These are phyloP conservation scores for Zea luxurians DNA, from an alignment of 176 grass and related monocot genomes.

Conservation along the genomic window DNA sequence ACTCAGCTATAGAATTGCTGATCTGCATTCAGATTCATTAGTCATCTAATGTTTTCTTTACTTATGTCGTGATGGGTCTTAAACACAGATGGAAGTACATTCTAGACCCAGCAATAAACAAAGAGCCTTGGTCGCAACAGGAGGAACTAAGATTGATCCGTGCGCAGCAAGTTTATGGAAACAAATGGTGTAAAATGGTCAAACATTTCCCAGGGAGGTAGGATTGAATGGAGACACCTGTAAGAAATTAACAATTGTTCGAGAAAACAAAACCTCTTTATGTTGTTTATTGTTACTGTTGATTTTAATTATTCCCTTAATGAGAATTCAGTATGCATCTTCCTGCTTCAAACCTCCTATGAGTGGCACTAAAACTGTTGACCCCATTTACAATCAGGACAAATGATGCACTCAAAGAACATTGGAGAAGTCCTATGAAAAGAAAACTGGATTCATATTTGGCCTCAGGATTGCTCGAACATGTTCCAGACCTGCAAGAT, in stretches of 20 bases:
- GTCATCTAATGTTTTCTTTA: neutral
- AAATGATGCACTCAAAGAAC: conserved; percentile 47
- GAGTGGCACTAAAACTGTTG: neutral
- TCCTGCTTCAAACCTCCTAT: conserved; percentile 36
- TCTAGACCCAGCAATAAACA: conserved; percentile 66
- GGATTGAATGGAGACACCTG: conserved; percentile 18
- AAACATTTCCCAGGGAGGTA: conserved; percentile 79
- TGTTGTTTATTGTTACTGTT: conserved; percentile 16
- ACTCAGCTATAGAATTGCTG: neutral
- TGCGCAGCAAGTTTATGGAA: conserved; percentile 74
- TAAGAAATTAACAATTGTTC: neutral
- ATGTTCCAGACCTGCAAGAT: conserved; percentile 39
- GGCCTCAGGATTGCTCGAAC: conserved; percentile 47
- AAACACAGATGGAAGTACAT: conserved; percentile 51
- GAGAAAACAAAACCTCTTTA: neutral
- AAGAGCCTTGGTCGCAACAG: conserved; percentile 62
- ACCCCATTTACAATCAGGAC: conserved; percentile 43
- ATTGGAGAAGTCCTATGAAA: conserved; percentile 53
- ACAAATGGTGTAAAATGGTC: conserved; percentile 60
- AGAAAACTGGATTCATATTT: conserved; percentile 56
- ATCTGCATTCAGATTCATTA: conserved; percentile 16
- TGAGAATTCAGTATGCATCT: conserved; percentile 20
- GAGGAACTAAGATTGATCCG: conserved; percentile 72
- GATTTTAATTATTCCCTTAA: conserved; percentile 19
- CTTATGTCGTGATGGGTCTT: neutral